phyloP scores from a whole-genome alignment of 2,329 filamentous ascomycete species.

The Epichloe aotearoae region DNA sequence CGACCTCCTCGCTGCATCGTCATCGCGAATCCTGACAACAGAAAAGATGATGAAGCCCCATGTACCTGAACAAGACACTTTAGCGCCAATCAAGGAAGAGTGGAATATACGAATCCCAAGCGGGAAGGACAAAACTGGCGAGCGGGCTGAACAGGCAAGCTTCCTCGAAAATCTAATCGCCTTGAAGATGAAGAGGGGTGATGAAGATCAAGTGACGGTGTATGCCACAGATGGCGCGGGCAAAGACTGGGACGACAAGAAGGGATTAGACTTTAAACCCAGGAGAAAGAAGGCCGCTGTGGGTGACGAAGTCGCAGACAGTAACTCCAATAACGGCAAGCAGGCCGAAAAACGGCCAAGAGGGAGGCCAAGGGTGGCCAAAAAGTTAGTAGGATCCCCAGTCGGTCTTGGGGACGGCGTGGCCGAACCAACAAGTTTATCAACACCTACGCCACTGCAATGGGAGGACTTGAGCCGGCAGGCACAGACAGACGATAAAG shows the following conservation, averaged over 20 bases:
- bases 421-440: constrained; percentile 10
- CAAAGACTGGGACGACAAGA: constrained; percentile 27
- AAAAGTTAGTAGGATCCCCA: constrained; percentile 8
- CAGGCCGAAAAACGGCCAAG: constrained; percentile 3
- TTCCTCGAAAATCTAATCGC: constrained; percentile 56
- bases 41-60: constrained; percentile 46
- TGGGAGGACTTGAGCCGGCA: constrained; percentile 19
- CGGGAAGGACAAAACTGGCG: constrained; percentile 33
- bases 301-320: not conserved
- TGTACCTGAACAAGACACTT: constrained; percentile 19
- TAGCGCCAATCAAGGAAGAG: constrained; percentile 27
- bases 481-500: not conserved
- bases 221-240: constrained; percentile 33
- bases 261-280: constrained; percentile 27
- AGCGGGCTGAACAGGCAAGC: constrained; percentile 32
- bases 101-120: constrained; percentile 32
- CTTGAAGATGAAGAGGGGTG: constrained; percentile 49
- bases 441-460: constrained; percentile 21
- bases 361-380: not conserved
- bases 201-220: constrained; percentile 52
- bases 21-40: constrained; percentile 40
- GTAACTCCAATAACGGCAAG: constrained; percentile 5
- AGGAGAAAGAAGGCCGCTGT: constrained; percentile 12
- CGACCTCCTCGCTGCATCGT: constrained; percentile 54
- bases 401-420: constrained; percentile 11